phyloP scores from a whole-genome alignment of 352 stramenopile genomes.

The Phytophthora tentaculata region DNA sequence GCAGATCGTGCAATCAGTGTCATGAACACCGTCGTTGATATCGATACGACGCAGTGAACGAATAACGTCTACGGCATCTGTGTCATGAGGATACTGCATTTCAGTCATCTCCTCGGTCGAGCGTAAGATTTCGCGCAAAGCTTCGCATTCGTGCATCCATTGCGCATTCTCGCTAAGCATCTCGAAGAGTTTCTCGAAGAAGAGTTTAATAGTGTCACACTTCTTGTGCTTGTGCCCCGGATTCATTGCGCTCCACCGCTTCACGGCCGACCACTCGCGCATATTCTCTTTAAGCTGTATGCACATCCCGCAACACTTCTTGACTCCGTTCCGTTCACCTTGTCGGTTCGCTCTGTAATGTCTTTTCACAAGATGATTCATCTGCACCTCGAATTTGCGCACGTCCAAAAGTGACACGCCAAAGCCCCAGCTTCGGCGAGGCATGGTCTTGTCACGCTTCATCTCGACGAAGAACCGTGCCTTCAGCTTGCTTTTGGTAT shows the following conservation, averaged over 20 bases:
- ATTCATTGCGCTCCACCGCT: conserved; percentile 47
- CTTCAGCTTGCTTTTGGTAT: conserved; percentile 48
- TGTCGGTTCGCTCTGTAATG: conserved; percentile 32
- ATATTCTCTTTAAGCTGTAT: conserved; percentile 47
- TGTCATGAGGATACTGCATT: conserved; percentile 62
- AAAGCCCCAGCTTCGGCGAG: conserved; percentile 42
- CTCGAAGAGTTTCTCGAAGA: conserved; percentile 57
- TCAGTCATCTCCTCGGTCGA: conserved; percentile 50
- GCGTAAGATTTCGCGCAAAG: conserved; percentile 59
- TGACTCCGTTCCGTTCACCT: conserved; percentile 32
- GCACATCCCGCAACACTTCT: conserved; percentile 49
- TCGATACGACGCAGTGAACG: conserved; percentile 47
- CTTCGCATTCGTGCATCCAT: conserved; percentile 54
- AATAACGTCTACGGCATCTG: conserved; percentile 48
- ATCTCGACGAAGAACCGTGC: conserved; percentile 69
- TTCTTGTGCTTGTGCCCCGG: conserved; percentile 61
- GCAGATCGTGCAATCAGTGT: conserved; percentile 65
- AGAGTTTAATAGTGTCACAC: conserved; percentile 46
- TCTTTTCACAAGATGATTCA: conserved; percentile 46
- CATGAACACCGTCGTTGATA: conserved; percentile 1
- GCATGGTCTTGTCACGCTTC: conserved; percentile 29
- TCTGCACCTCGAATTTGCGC: conserved; percentile 44
- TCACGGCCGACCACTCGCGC: conserved; percentile 46
- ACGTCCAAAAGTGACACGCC: conserved; percentile 49
- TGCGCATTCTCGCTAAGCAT: conserved; percentile 45